Conservation (phyloP, 2,329 filamentous ascomycete species). For the Corinectria fuckeliana region DNA sequence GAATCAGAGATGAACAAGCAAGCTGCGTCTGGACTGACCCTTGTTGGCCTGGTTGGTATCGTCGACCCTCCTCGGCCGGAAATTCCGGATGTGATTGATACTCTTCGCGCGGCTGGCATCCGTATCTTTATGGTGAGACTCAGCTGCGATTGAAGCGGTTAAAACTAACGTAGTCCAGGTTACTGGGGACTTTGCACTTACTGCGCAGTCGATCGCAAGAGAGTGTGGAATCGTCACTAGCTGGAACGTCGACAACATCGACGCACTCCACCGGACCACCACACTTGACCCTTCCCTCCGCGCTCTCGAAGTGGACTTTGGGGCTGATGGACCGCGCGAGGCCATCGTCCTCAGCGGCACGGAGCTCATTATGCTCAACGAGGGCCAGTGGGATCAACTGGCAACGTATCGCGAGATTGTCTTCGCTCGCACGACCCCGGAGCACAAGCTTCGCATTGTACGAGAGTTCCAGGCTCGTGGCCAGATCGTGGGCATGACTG, state of each 20-base stretch:
- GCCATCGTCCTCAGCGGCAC: slow-evolving; percentile 70
- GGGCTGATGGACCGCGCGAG: slow-evolving; percentile 32
- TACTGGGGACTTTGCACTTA: slow-evolving; percentile 79
- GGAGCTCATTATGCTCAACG: slow-evolving; percentile 70
- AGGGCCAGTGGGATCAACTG: slow-evolving; percentile 72
- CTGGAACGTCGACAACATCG: slow-evolving; percentile 58
- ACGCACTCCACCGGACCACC: slow-evolving; percentile 52
- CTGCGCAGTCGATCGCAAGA: slow-evolving; percentile 73
- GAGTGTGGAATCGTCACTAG: slow-evolving; percentile 75
- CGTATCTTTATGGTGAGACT: slow-evolving; percentile 73
- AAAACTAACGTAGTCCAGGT: slow-evolving; percentile 49
- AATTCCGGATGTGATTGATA: slow-evolving; percentile 70
- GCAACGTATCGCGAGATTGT: slow-evolving; percentile 72
- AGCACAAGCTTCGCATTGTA: slow-evolving; percentile 83
- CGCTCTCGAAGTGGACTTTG: slow-evolving; percentile 1
- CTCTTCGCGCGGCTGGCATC: slow-evolving; percentile 72
- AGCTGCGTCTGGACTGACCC: slow-evolving; percentile 63
- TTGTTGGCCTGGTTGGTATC: slow-evolving; percentile 78
- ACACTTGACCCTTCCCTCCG: slow-evolving; percentile 17
- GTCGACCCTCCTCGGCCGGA: slow-evolving; percentile 80
- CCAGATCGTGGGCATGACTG: slow-evolving; percentile 81
- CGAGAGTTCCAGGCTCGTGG: slow-evolving; percentile 70
- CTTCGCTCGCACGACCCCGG: slow-evolving; percentile 77
- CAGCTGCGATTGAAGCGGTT: background rate
- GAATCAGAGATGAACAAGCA: slow-evolving; percentile 62